Base-by-base conservation (phyloP, 495 filamentous ascomycete genomes). In the Aspergillus nanangensis region DNA sequence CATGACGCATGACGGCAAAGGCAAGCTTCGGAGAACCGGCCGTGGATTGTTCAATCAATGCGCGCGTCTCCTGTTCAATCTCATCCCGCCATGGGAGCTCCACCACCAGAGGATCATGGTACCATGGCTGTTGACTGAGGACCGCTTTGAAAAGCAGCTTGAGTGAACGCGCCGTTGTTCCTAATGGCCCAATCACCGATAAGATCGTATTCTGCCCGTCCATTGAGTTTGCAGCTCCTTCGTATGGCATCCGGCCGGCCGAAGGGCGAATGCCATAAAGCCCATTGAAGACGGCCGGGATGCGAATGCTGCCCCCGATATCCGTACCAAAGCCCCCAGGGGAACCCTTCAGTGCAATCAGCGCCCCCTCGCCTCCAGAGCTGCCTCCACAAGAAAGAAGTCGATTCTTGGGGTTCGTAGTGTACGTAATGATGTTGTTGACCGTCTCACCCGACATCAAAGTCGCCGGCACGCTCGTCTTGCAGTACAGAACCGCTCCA, bases 221-320 rank as follows among this genome's bases (percentile, higher is more conserved):
- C 71, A 80, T 76, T 4, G 68, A 72, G 36, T 71, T 73, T 3
- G 70, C 67, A 25, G 61, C 61, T 5, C 64, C 65, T 41, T 70
- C 49, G 21, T 74, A 77, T 0, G 76, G 72, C 3, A 76, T 60
- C 13, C 75, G 50, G 2, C 71, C 72, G 2, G 56, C 21, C 0
- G 76, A 76, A 8, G 76, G 73, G 17, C 68, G 58, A 13, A 79
- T 34, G 0, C 82, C 81, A 65, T 77, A 87, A 1, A 83, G 52
- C 3, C 72, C 77, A 55, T 82, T 82, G 48, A 86, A 86, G 2
- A 73, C 76, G 20, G 80, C 72, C 2, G 86, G 86, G 41, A 87
- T 79, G 0, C 86, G 70, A 15, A 89, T 76, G 48, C 72, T 81
- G 7, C 87, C 87, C 0, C 84, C 87, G 40, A 90, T 82, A 64